Evolutionary conservation across 306 rosid genomes (phyloP).

Genomic region (Lupinus albus): DNA sequence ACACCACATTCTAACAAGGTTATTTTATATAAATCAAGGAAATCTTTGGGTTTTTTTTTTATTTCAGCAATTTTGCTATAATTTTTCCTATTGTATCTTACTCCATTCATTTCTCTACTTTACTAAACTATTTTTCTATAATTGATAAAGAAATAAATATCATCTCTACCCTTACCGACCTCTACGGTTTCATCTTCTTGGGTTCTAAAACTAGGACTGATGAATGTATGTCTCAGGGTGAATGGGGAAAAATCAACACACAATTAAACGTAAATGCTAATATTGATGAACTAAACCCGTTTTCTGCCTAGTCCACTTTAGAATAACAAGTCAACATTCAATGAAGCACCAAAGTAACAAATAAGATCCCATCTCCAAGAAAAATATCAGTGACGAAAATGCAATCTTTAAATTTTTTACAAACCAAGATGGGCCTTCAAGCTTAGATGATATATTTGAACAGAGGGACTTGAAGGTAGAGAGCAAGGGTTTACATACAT

Average conservation of each 20-base stretch:
- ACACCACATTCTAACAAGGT: not conserved
- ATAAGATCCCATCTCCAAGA: conserved; percentile 43
- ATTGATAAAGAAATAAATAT: no score
- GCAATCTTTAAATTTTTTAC: conserved; percentile 50
- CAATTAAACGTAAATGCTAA: conserved; percentile 8
- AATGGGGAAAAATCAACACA: not conserved
- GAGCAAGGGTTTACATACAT: conserved; percentile 58
- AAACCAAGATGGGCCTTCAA: conserved; percentile 50
- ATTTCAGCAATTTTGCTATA: no score
- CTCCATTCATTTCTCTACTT: no score
- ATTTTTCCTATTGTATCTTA: no score
- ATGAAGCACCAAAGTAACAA: conserved; percentile 45
- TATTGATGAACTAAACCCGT: conserved; percentile 32
- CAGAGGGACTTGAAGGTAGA: conserved; percentile 36
- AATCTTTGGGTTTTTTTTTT: no score
- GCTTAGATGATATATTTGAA: conserved; percentile 42
- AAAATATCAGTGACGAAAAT: conserved; percentile 38
- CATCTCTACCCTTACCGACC: no score
- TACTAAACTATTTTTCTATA: no score
- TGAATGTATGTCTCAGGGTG: not conserved
- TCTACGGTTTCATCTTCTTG: not conserved
- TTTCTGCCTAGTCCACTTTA: conserved; percentile 31
- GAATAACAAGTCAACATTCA: conserved; percentile 37
- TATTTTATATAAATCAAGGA: not conserved
- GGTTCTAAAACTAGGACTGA: not conserved